These are phyloP conservation scores for Avena eriantha DNA, from an alignment of 176 grass and related monocot species.

Conservation along the genomic window DNA sequence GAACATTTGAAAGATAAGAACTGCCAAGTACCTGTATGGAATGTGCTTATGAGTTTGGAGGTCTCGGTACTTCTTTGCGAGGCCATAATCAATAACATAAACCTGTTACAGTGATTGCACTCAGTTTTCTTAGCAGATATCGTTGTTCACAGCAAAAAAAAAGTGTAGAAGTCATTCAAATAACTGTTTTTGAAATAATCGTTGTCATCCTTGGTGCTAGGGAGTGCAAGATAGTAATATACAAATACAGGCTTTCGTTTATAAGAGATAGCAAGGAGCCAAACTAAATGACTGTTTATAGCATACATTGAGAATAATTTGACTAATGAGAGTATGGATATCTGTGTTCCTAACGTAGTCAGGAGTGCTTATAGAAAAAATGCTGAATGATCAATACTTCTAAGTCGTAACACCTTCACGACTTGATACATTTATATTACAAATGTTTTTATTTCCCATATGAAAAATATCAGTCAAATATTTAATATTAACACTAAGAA, in stretches of 20 bases:
- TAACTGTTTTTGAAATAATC: constrained; percentile 5
- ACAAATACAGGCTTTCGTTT: neutral
- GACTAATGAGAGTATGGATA: neutral
- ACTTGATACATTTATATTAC: constrained; percentile 8
- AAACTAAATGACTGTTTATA: constrained; percentile 4
- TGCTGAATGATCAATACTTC: neutral
- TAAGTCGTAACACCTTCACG: neutral
- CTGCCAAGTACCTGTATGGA: constrained; percentile 64
- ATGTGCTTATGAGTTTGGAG: constrained; percentile 79
- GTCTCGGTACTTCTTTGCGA: constrained; percentile 70
- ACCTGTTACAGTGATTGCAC: constrained; percentile 41
- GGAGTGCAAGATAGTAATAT: constrained; percentile 11
- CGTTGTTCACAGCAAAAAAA: constrained; percentile 18
- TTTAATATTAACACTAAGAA: neutral
- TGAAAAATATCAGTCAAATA: neutral
- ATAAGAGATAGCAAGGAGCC: neutral
- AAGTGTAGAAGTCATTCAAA: neutral
- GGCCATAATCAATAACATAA: constrained; percentile 74
- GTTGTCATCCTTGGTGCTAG: neutral
- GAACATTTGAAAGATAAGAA: constrained; percentile 22
- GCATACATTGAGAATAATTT: constrained; percentile 7
- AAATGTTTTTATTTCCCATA: neutral
- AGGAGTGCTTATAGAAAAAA: neutral
- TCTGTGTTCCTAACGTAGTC: constrained; percentile 22
- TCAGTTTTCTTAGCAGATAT: constrained; percentile 35